Evolutionary conservation across 148 eudicot species (phyloP).

Genomic region (Rhododendron kiyosumense): DNA sequence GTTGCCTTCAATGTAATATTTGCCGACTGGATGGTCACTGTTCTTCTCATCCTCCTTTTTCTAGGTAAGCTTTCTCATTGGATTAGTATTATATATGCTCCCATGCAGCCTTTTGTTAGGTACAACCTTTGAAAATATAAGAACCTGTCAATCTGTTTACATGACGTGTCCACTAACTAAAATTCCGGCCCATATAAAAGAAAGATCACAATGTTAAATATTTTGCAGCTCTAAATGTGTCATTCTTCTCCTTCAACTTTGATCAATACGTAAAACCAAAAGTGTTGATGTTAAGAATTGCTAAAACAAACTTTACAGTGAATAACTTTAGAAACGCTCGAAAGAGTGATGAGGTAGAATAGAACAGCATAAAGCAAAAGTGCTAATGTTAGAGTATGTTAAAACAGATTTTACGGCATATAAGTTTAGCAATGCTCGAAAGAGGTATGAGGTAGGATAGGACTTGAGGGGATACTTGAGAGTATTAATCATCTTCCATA

Average conservation of each 20-base stretch:
- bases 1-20: conserved; percentile 62
- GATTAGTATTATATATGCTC: conserved; percentile 31
- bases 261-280: not conserved
- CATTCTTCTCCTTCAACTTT: not conserved
- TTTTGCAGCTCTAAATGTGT: not conserved
- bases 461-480: not conserved
- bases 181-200: not conserved
- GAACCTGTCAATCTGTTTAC: not conserved
- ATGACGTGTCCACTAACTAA: not conserved
- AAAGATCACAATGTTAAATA: not conserved
- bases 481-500: not conserved
- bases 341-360: no score
- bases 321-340: no score
- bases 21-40: conserved; percentile 76
- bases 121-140: not conserved
- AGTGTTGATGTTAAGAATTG: not conserved
- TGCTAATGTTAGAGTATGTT: not conserved
- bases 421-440: not conserved
- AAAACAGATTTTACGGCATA: not conserved
- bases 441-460: not conserved
- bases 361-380: no score
- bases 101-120: conserved; percentile 43
- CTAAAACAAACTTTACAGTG: no score
- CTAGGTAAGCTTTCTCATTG: conserved; percentile 24
- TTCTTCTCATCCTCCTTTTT: conserved; percentile 58